Conservation (phyloP, 2,329 filamentous ascomycete species). For the Drechslera avenae region DNA sequence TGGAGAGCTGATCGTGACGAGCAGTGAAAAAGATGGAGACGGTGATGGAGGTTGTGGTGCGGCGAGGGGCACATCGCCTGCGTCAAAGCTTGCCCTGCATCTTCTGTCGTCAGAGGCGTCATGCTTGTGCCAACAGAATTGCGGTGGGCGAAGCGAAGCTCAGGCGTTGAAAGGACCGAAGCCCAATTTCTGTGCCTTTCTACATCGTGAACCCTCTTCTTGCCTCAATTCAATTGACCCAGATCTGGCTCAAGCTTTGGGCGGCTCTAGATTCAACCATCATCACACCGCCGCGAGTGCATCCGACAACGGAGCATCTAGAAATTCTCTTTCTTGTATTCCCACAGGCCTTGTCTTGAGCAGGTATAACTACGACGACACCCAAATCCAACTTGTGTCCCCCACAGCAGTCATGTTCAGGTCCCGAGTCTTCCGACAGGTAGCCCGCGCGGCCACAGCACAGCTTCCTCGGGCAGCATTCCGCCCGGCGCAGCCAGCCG, state of each 20-base stretch:
- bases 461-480: slow-evolving; percentile 37
- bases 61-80: slow-evolving; percentile 13
- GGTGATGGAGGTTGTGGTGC: slow-evolving; percentile 8
- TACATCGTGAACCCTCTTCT: slow-evolving; percentile 13
- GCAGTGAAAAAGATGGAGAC: slow-evolving; percentile 30
- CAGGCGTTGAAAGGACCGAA: slow-evolving; percentile 19
- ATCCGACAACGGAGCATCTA: neutral
- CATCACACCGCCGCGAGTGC: slow-evolving; percentile 1
- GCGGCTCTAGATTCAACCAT: slow-evolving; percentile 13
- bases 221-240: slow-evolving; percentile 7
- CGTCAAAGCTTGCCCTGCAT: slow-evolving; percentile 31
- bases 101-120: slow-evolving; percentile 32
- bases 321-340: slow-evolving; percentile 11
- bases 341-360: neutral
- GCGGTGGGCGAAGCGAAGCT: slow-evolving; percentile 21
- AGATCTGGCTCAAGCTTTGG: slow-evolving; percentile 2
- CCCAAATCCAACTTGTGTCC: slow-evolving; percentile 1
- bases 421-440: slow-evolving; percentile 39
- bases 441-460: slow-evolving; percentile 31
- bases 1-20: slow-evolving; percentile 25
- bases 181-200: slow-evolving; percentile 9
- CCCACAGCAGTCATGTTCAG: slow-evolving; percentile 39
- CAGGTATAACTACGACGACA: neutral
- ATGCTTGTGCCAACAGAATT: slow-evolving; percentile 14
- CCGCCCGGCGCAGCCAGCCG: slow-evolving; percentile 23